Evolutionary conservation across 2,329 filamentous ascomycete species (phyloP).

Genomic region (Chrysoporthe deuterocubensis): DNA sequence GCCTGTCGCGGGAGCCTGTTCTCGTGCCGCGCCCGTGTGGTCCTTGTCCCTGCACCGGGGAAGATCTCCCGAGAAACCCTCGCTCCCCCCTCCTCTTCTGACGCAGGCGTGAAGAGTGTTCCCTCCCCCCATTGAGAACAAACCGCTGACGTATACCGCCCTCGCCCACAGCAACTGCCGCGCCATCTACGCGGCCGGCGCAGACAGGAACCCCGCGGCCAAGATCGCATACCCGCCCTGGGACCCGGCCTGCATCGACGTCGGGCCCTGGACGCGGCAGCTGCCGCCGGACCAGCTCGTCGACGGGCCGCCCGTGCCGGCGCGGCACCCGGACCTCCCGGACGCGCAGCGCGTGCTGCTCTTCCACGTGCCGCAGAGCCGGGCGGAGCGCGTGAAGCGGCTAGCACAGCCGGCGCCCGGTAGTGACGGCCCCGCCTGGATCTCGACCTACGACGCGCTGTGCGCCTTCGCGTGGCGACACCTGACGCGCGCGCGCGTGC

Average conservation of each 20-base stretch:
- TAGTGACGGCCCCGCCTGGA: slow-evolving; percentile 35
- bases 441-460: slow-evolving; percentile 51
- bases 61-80: too few relatives aligned
- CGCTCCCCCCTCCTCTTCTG: too few relatives aligned
- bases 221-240: slow-evolving; percentile 38
- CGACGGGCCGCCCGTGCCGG: slow-evolving; percentile 35
- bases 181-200: slow-evolving; percentile 33
- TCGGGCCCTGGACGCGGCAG: slow-evolving; percentile 38
- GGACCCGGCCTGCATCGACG: slow-evolving; percentile 41
- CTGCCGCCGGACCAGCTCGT: slow-evolving; percentile 26
- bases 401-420: neutral
- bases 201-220: neutral
- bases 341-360: slow-evolving; percentile 36
- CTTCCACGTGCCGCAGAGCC: slow-evolving; percentile 50
- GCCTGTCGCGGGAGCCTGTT: too few relatives aligned
- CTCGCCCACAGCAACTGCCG: slow-evolving; percentile 38
- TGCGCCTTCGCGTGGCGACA: slow-evolving; percentile 46
- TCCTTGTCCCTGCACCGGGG: too few relatives aligned
- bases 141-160: neutral
- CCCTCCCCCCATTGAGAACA: neutral
- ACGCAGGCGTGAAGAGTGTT: too few relatives aligned
- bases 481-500: slow-evolving; percentile 28
- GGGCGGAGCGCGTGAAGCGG: slow-evolving; percentile 42
- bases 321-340: slow-evolving; percentile 33
- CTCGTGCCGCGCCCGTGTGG: too few relatives aligned